Evolutionary conservation across 768 basidiomycete species (phyloP).

Genomic region (Russula lepida): DNA sequence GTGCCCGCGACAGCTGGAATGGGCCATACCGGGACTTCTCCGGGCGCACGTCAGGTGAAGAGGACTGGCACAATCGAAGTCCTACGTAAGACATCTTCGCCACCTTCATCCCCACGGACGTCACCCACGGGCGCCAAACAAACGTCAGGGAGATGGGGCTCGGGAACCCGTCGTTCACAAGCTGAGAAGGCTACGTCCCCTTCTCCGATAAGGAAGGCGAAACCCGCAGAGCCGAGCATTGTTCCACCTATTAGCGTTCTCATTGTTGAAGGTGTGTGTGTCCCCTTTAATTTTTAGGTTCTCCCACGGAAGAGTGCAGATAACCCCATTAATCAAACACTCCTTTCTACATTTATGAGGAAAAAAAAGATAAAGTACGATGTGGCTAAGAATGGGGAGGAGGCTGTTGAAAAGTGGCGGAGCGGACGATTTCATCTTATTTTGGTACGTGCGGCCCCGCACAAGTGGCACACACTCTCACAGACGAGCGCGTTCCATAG

Average conservation of each 20-base stretch:
- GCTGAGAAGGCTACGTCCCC: constrained; percentile 27
- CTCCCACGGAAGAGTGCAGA: constrained; percentile 40
- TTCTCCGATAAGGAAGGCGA: constrained; percentile 39
- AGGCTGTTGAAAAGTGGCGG: constrained; percentile 93
- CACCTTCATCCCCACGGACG: constrained; percentile 30
- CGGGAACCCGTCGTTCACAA: constrained; percentile 27
- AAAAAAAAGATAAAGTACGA: constrained; percentile 94
- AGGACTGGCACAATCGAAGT: constrained; percentile 26
- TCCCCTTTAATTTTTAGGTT: neutral
- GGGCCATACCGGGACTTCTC: neutral
- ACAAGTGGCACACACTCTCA: neutral
- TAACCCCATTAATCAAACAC: constrained; percentile 97
- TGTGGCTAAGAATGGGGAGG: constrained; percentile 88
- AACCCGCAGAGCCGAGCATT: constrained; percentile 56
- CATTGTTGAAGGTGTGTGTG: constrained; percentile 85
- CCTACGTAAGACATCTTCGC: constrained; percentile 28
- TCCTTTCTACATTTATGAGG: constrained; percentile 93
- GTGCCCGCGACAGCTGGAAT: neutral
- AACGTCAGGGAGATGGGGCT: constrained; percentile 26
- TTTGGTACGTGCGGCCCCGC: constrained; percentile 48
- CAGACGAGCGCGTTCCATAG: constrained; percentile 35
- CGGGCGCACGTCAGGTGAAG: constrained; percentile 20
- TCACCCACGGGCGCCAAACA: constrained; percentile 23
- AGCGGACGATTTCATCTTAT: constrained; percentile 93
- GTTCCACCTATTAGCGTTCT: constrained; percentile 96